Evolutionary conservation across 73 alveolate species (phyloP).

Genomic region (Halteria grandinella): DNA sequence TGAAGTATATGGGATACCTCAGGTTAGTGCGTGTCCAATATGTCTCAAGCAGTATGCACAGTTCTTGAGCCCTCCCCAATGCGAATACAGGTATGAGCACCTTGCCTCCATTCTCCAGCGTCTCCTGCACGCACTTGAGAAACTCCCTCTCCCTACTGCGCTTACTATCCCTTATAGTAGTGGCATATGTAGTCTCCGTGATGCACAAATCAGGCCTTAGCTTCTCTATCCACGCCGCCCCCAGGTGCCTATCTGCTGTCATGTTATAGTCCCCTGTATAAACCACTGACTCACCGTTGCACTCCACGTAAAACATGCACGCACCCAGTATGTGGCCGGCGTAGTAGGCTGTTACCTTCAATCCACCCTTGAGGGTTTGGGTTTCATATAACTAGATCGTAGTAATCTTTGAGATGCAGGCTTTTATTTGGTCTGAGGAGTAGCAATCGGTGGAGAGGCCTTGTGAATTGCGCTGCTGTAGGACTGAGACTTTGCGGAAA

Average conservation of each 20-base stretch:
- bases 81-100: constrained; percentile 99
- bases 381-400: constrained; percentile 68
- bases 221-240: constrained; percentile 95
- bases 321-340: constrained; percentile 99
- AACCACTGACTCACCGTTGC: constrained; percentile 90
- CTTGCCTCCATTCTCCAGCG: constrained; percentile 97
- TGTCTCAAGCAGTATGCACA: constrained; percentile 96
- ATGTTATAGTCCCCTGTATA: constrained; percentile 99
- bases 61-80: constrained; percentile 99
- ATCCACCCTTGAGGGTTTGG: constrained; percentile 58
- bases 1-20: constrained; percentile 89
- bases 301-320: constrained; percentile 85
- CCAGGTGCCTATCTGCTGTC: constrained; percentile 96
- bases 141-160: constrained; percentile 98
- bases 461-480: not conserved
- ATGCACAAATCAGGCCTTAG: constrained; percentile 92
- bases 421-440: constrained; percentile 55
- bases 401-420: constrained; percentile 42
- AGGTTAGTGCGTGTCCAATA: constrained; percentile 96
- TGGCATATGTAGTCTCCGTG: constrained; percentile 96
- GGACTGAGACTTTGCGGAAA: constrained; percentile 84
- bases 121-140: constrained; percentile 92
- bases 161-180: constrained; percentile 95
- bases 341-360: constrained; percentile 94
- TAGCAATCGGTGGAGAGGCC: no score